phyloP scores from a whole-genome alignment of 2,329 filamentous ascomycete species.

The Ceratocystis albifundus region DNA sequence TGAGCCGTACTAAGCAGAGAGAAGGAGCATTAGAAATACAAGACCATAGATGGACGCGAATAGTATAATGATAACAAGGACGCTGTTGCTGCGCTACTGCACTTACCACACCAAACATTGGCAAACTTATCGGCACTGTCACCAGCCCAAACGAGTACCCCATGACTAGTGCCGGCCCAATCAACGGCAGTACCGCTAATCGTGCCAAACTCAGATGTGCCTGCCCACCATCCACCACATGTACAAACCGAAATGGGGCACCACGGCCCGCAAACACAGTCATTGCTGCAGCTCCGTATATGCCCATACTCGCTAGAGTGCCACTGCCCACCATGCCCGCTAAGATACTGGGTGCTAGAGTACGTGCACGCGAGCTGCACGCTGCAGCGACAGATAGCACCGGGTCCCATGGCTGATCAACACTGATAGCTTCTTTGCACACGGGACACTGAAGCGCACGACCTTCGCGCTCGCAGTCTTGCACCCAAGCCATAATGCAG shows the following conservation, averaged over 20 bases:
- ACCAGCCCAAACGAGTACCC: conserved; percentile 36
- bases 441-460: conserved; percentile 72
- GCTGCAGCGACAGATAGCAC: conserved; percentile 55
- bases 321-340: conserved; percentile 37
- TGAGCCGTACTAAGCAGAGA: conserved; percentile 37
- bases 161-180: conserved; percentile 38
- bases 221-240: conserved; percentile 26
- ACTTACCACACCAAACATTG: conserved; percentile 24
- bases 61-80: neutral
- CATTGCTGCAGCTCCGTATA: conserved; percentile 43
- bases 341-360: conserved; percentile 51
- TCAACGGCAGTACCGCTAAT: conserved; percentile 33
- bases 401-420: conserved; percentile 62
- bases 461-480: conserved; percentile 62
- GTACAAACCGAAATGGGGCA: conserved; percentile 35
- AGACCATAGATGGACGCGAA: neutral
- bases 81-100: no score
- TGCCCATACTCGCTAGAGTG: conserved; percentile 40
- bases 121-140: conserved; percentile 34
- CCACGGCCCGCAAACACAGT: conserved; percentile 42
- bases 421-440: conserved; percentile 69
- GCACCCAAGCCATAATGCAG: conserved; percentile 84
- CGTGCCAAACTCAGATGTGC: conserved; percentile 23
- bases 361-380: conserved; percentile 44
- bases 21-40: conserved; percentile 30